Percentiles rank a stretch among this genome's conserved stretches.
Conservation (phyloP, 2,329 filamentous ascomycete species). For the Alternaria sp. region DNA sequence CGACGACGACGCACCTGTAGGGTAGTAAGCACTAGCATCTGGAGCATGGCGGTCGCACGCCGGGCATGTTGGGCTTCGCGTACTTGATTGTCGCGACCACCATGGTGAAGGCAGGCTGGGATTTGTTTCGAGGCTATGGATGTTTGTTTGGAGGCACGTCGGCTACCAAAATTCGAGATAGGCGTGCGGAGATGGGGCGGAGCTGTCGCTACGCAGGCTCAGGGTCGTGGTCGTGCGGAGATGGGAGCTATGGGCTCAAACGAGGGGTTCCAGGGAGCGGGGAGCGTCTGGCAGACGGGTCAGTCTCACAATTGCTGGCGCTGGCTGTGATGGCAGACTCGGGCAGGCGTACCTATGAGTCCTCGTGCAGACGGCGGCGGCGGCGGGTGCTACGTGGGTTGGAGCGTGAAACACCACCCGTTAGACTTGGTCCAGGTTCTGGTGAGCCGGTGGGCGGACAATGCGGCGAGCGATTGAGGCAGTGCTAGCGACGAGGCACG, state of each 20-base stretch:
- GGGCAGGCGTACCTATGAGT: conserved; percentile 41
- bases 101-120: conserved; percentile 34
- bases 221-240: neutral
- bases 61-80: conserved; percentile 20
- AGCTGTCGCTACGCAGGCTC: neutral
- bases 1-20: conserved; percentile 92
- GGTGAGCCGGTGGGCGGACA: conserved; percentile 34
- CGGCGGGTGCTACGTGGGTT: conserved; percentile 45
- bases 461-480: conserved; percentile 28
- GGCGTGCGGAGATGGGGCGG: conserved; percentile 23
- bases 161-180: conserved; percentile 18
- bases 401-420: conserved; percentile 49
- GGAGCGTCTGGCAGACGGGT: conserved; percentile 38
- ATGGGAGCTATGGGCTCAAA: conserved; percentile 33
- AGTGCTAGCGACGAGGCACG: conserved; percentile 17
- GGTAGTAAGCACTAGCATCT: conserved; percentile 16
- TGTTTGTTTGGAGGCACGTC: conserved; percentile 22
- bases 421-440: conserved; percentile 41
- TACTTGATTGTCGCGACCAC: conserved; percentile 53
- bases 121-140: conserved; percentile 5
- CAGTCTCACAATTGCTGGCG: conserved; percentile 30
- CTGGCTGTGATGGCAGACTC: conserved; percentile 25
- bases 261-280: conserved; percentile 43
- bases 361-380: conserved; percentile 31
- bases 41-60: neutral